A percentile compares a stretch with the other conserved stretches of the same genome.
phyloP scores from a whole-genome alignment of 78 protist species.

The Protostelium mycophagum region DNA sequence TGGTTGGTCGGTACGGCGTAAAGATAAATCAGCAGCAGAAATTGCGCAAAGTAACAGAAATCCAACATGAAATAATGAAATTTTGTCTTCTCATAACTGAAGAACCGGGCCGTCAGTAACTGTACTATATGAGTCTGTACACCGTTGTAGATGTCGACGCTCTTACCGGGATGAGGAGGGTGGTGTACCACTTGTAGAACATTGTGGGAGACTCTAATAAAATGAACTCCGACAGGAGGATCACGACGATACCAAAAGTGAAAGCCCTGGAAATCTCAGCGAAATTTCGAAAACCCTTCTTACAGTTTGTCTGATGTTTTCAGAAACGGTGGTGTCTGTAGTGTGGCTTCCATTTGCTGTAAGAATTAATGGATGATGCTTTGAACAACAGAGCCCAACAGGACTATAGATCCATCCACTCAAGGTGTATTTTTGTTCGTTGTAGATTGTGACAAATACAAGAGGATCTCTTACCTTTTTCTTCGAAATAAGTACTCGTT shows the following conservation, averaged over 20 bases:
- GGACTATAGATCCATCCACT: background rate
- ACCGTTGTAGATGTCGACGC: too few relatives aligned
- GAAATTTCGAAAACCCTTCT: background rate
- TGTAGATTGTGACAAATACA: too few relatives aligned
- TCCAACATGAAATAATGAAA: constrained; percentile 74
- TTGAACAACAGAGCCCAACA: too few relatives aligned
- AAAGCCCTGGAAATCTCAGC: constrained; percentile 19
- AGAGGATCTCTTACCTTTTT: background rate
- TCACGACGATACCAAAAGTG: constrained; percentile 49
- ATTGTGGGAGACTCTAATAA: constrained; percentile 31
- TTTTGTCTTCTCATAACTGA: constrained; percentile 52
- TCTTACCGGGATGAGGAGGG: constrained; percentile 37
- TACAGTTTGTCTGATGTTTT: constrained; percentile 48
- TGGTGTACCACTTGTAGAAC: constrained; percentile 46
- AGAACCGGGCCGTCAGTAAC: constrained; percentile 36
- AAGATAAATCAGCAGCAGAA: constrained; percentile 21
- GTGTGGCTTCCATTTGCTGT: constrained; percentile 31
- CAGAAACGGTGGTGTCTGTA: constrained; percentile 62
- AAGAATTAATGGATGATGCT: background rate
- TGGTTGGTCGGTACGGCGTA: background rate
- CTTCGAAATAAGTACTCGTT: background rate
- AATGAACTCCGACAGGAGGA: constrained; percentile 42
- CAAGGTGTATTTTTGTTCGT: background rate
- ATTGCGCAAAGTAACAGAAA: constrained; percentile 58
- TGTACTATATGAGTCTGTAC: background rate